Conservation (phyloP, 148 eudicot genomes). For the Camellia japonica region DNA sequence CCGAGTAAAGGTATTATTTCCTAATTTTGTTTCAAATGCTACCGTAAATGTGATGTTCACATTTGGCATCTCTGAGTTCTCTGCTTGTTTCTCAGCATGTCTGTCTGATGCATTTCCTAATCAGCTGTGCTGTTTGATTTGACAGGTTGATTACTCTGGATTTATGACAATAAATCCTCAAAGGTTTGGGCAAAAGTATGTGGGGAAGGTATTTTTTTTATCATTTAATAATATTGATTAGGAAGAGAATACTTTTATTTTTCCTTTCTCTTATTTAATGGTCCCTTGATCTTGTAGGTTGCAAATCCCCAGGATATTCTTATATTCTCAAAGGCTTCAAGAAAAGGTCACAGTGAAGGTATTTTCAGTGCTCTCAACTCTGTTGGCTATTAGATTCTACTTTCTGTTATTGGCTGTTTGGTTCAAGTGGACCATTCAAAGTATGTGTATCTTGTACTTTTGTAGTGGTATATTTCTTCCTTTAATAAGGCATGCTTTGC, state of each 20-base stretch:
- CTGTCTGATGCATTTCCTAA: neutral
- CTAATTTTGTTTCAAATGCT: neutral
- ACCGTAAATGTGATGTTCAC: neutral
- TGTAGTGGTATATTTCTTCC: neutral
- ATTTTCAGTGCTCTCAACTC: conserved; percentile 8
- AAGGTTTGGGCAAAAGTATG: conserved; percentile 97
- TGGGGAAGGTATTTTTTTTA: conserved; percentile 68
- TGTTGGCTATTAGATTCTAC: neutral
- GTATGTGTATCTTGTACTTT: neutral
- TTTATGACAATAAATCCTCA: conserved; percentile 99
- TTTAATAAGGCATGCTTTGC: neutral
- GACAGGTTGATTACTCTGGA: conserved; percentile 96
- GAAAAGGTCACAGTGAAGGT: conserved; percentile 63
- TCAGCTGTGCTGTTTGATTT: conserved; percentile 15
- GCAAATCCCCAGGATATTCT: conserved; percentile 99
- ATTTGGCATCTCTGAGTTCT: neutral
- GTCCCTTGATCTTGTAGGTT: conserved; percentile 50
- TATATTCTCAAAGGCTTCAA: conserved; percentile 88
- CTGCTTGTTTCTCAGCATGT: neutral
- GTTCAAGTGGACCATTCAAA: neutral
- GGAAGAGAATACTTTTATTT: neutral
- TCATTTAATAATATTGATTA: neutral
- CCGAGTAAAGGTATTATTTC: conserved; percentile 66
- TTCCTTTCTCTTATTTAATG: conserved; percentile 11
- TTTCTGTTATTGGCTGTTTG: neutral